These are phyloP conservation scores for Phalaenopsis aphrodite DNA, from an alignment of 106 monocot genomes.

Conservation along the genomic window DNA sequence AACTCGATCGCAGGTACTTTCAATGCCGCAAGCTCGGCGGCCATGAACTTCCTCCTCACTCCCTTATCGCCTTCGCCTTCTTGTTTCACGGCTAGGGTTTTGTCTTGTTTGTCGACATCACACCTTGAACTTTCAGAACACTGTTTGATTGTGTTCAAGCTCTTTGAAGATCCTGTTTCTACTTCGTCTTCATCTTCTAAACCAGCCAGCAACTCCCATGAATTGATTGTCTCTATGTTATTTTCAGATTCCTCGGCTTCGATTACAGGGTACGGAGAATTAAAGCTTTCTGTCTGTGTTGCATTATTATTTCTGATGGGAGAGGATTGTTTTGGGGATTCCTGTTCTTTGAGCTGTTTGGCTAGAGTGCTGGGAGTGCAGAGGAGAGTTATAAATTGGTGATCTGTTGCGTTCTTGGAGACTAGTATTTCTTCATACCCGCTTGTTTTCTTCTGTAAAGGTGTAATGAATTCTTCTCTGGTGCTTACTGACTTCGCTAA, in stretches of 20 bases:
- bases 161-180: not conserved
- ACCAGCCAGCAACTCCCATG: slow-evolving; percentile 51
- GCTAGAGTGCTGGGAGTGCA: not conserved
- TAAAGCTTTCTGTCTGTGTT: not conserved
- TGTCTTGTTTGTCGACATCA: not conserved
- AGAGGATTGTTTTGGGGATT: too few species aligned
- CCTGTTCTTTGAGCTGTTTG: not conserved
- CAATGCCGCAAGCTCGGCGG: not conserved
- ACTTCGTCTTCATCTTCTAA: not conserved
- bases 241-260: slow-evolving; percentile 7
- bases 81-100: too few species aligned
- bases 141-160: not conserved
- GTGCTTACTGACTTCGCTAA: not conserved
- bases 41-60: slow-evolving; percentile 3
- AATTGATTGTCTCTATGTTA: slow-evolving; percentile 48
- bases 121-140: not conserved
- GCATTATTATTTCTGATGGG: too few species aligned
- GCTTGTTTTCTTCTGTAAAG: not conserved
- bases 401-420: not conserved
- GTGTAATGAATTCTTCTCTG: not conserved
- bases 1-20: not conserved
- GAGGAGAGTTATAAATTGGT: not conserved
- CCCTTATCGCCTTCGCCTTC: not conserved
- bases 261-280: too few species aligned
- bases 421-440: not conserved